Evolutionary conservation across 2,329 filamentous ascomycete species (phyloP).

Genomic region (Microsporum ferrugineum): DNA sequence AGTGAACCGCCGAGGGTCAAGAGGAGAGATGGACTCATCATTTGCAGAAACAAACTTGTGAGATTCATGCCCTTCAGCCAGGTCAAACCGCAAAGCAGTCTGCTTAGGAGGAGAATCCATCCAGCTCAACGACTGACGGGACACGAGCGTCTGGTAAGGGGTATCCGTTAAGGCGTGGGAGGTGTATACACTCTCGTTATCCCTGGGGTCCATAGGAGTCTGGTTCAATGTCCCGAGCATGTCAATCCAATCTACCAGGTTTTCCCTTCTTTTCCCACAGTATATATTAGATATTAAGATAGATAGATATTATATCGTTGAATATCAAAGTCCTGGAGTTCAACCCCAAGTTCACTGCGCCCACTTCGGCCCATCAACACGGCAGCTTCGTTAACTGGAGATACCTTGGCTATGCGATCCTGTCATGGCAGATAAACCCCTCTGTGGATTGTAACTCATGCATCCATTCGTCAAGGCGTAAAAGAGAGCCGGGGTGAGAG

Average conservation of each 20-base stretch:
- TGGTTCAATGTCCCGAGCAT: not conserved
- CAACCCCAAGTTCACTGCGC: not conserved
- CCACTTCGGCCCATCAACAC: not conserved
- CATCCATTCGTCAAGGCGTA: not conserved
- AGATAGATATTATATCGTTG: not conserved
- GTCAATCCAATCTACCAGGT: not conserved
- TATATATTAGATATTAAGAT: not conserved
- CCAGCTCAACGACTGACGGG: slow-evolving; percentile 40
- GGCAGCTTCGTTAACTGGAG: not conserved
- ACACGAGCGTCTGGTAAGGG: slow-evolving; percentile 46
- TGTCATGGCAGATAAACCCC: not conserved
- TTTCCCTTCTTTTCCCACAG: not conserved
- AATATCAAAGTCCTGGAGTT: not conserved
- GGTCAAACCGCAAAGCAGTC: slow-evolving; percentile 43
- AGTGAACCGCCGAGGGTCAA: slow-evolving; percentile 87
- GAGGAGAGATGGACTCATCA: slow-evolving; percentile 58
- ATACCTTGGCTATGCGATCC: not conserved
- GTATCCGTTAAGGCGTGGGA: slow-evolving; percentile 54
- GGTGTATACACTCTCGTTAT: slow-evolving; percentile 44
- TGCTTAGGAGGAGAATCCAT: slow-evolving; percentile 53
- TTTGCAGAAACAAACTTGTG: slow-evolving; percentile 25
- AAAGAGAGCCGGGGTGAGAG: not conserved
- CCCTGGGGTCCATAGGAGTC: slow-evolving; percentile 17
- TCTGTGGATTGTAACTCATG: not conserved
- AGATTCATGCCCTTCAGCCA: slow-evolving; percentile 29